Conservation (phyloP, 306 rosid genomes). For the Bauhinia variegata region DNA sequence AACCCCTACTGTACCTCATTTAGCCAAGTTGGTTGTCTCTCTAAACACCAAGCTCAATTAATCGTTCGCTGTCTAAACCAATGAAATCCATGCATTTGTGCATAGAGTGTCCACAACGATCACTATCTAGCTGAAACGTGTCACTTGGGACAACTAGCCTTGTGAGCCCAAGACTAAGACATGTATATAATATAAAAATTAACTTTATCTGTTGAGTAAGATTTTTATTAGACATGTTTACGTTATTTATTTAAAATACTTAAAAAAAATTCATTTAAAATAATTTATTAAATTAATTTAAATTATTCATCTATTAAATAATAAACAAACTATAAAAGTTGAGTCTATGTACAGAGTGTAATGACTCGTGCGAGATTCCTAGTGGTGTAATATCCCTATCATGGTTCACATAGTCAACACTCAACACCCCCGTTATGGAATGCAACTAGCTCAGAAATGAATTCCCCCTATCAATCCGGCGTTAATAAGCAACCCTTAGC, state of each 20-base stretch:
- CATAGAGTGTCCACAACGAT: neutral
- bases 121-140: neutral
- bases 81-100: neutral
- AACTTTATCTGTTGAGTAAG: too few relatives aligned
- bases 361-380: neutral
- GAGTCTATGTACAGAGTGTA: neutral
- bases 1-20: neutral
- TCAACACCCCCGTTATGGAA: slow-evolving; percentile 35
- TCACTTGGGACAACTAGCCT: neutral
- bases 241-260: too few relatives aligned
- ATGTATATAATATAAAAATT: too few relatives aligned
- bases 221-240: too few relatives aligned
- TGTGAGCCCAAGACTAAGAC: neutral
- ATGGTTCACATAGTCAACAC: slow-evolving; percentile 4
- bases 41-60: neutral
- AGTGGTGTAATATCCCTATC: slow-evolving; percentile 41
- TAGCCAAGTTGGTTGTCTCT: neutral
- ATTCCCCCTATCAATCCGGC: slow-evolving; percentile 52
- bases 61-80: slow-evolving; percentile 12
- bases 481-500: slow-evolving; percentile 32
- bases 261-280: too few relatives aligned
- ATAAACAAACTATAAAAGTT: too few relatives aligned
- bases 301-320: too few relatives aligned
- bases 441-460: slow-evolving; percentile 21
- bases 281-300: too few relatives aligned